Percentiles rank a stretch among this genome's conserved stretches.
phyloP scores from a whole-genome alignment of 306 rosid species.

The Hylodesmum podocarpum region DNA sequence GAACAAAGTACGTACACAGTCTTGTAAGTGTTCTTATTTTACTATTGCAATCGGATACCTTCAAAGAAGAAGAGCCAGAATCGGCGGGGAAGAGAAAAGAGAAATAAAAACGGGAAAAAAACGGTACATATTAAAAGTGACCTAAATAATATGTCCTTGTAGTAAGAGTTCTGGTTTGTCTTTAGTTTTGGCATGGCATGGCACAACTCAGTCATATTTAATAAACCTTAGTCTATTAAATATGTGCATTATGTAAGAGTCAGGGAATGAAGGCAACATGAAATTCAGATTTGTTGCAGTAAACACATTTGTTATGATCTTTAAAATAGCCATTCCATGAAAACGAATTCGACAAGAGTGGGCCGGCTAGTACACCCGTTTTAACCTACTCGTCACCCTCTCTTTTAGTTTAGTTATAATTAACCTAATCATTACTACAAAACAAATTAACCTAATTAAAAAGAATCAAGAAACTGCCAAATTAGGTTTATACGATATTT shows the following conservation, averaged over 20 bases:
- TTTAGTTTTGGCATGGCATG: slow-evolving; percentile 39
- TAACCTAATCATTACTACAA: slow-evolving; percentile 32
- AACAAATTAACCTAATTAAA: slow-evolving; percentile 23
- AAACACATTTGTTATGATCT: slow-evolving; percentile 37
- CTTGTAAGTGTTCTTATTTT: neutral
- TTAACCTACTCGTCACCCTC: slow-evolving; percentile 63
- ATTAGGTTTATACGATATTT: slow-evolving; percentile 20
- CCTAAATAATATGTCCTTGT: slow-evolving; percentile 17
- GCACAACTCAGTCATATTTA: neutral
- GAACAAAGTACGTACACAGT: neutral
- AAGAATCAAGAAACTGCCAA: slow-evolving; percentile 39
- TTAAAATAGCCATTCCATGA: slow-evolving; percentile 43
- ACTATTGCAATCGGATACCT: slow-evolving; percentile 3
- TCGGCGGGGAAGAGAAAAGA: neutral
- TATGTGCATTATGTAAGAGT: slow-evolving; percentile 33
- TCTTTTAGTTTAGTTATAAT: slow-evolving; percentile 20
- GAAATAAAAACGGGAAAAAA: neutral
- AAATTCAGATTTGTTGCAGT: slow-evolving; percentile 36
- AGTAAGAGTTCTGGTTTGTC: slow-evolving; percentile 42
- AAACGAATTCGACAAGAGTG: slow-evolving; percentile 64
- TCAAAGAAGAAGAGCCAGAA: slow-evolving; percentile 14
- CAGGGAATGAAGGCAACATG: slow-evolving; percentile 37
- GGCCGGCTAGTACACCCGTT: slow-evolving; percentile 95
- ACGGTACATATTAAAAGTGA: slow-evolving; percentile 32
- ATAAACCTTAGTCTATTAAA: neutral